These are phyloP conservation scores for Daldinia sp. DNA, from an alignment of 2,329 filamentous ascomycete genomes.

Conservation along the genomic window DNA sequence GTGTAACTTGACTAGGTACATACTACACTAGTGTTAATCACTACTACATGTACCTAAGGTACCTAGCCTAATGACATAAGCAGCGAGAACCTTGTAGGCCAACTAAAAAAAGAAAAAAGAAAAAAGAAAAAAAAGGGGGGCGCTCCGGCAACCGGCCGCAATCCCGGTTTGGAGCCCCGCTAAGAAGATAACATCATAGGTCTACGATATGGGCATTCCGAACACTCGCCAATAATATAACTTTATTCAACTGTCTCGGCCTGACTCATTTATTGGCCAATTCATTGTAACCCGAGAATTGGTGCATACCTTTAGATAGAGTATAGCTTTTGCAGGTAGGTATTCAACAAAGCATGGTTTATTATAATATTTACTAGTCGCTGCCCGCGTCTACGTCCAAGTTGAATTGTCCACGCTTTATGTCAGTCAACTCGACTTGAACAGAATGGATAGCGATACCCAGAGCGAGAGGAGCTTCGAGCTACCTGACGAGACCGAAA, in stretches of 20 bases:
- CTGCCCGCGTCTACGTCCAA: background rate
- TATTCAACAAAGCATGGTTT: background rate
- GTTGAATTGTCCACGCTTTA: background rate
- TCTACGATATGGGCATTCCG: background rate
- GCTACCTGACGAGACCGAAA: background rate
- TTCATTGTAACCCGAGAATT: constrained; percentile 1
- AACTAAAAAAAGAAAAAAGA: background rate
- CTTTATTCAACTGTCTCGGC: constrained; percentile 13
- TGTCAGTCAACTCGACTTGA: background rate
- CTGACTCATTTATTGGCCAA: constrained; percentile 29
- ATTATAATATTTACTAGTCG: background rate
- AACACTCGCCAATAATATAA: constrained; percentile 21
- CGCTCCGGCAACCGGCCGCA: constrained; percentile 27
- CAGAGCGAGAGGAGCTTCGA: constrained; percentile 20
- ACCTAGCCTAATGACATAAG: no score
- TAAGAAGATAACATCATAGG: constrained; percentile 9
- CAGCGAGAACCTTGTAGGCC: background rate
- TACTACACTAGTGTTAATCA: no score
- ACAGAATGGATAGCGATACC: constrained; percentile 21
- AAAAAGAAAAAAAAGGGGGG: background rate
- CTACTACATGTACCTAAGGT: no score
- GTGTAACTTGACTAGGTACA: no score
- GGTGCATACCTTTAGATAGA: background rate
- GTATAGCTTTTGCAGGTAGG: background rate
- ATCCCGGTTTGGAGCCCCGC: constrained; percentile 6